phyloP scores from a whole-genome alignment of 228 moss, liverwort and hornwort species.

The Sphagnum magellanicum region DNA sequence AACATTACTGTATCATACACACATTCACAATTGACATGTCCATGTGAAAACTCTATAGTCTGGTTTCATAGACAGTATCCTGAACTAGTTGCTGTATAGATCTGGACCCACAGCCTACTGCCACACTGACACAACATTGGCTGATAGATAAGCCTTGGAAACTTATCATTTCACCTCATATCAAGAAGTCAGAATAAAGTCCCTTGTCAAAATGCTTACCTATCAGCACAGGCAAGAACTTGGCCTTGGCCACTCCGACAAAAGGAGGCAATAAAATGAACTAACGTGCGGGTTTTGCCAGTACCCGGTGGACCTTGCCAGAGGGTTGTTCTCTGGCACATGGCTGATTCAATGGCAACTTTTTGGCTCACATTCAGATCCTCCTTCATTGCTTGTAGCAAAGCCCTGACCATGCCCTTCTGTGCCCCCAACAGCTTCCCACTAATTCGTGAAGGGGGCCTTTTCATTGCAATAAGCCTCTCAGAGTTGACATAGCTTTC shows the following conservation, averaged over 20 bases:
- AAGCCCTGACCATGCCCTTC: conserved; percentile 49
- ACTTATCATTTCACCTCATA: too few species aligned
- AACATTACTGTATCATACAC: conserved; percentile 67
- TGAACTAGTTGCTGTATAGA: too few species aligned
- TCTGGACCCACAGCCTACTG: too few species aligned
- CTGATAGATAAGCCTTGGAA: too few species aligned
- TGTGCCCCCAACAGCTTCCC: conserved; percentile 60
- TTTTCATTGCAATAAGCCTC: conserved; percentile 37
- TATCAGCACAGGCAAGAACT: conserved; percentile 97
- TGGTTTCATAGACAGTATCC: too few species aligned
- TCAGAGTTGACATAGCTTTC: conserved; percentile 32
- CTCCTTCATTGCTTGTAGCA: conserved; percentile 41
- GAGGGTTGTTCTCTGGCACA: conserved; percentile 66
- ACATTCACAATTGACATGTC: not conserved
- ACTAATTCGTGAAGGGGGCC: conserved; percentile 59
- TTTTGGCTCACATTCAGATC: conserved; percentile 80
- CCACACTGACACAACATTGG: too few species aligned
- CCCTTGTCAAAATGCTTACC: conserved; percentile 24
- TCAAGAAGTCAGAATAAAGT: not conserved
- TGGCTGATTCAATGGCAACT: conserved; percentile 70
- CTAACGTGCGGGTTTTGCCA: conserved; percentile 90
- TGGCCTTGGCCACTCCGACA: conserved; percentile 70
- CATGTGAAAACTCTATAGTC: too few species aligned
- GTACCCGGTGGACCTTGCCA: conserved; percentile 99
- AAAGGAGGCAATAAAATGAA: conserved; percentile 61